phyloP scores from a whole-genome alignment of 1,139 yeast genomes.

The Scheffersomyces quercinus region DNA sequence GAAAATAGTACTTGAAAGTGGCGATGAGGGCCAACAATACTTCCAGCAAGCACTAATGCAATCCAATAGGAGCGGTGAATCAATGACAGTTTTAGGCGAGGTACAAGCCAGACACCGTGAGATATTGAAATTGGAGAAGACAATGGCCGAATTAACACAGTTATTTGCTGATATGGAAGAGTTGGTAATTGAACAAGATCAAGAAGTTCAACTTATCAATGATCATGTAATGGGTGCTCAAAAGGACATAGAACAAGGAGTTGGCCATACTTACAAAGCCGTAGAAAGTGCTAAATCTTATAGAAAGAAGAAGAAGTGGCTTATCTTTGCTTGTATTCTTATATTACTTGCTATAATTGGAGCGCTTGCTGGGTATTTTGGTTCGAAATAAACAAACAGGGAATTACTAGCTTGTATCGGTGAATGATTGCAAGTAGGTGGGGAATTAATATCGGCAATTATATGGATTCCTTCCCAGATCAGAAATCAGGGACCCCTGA shows the following conservation, averaged over 20 bases:
- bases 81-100: constrained; percentile 87
- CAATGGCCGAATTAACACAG: constrained; percentile 91
- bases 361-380: constrained; percentile 51
- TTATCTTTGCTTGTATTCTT: constrained; percentile 62
- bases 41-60: constrained; percentile 88
- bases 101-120: constrained; percentile 94
- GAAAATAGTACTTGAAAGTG: constrained; percentile 76
- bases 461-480: too few relatives aligned
- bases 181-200: constrained; percentile 90
- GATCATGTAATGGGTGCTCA: constrained; percentile 79
- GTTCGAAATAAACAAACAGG: constrained; percentile 16
- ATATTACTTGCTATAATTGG: constrained; percentile 64
- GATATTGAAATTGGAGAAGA: constrained; percentile 85
- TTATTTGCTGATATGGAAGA: constrained; percentile 93
- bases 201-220: constrained; percentile 75
- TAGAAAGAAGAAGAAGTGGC: constrained; percentile 87
- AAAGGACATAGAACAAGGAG: constrained; percentile 86
- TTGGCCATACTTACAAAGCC: constrained; percentile 87
- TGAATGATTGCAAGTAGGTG: too few relatives aligned
- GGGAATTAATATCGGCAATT: too few relatives aligned
- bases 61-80: constrained; percentile 92
- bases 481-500: too few relatives aligned
- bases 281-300: constrained; percentile 83
- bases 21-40: constrained; percentile 73
- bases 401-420: too few relatives aligned